These are phyloP conservation scores for Candida xyloterini DNA, from an alignment of 805 yeast species.

Conservation along the genomic window DNA sequence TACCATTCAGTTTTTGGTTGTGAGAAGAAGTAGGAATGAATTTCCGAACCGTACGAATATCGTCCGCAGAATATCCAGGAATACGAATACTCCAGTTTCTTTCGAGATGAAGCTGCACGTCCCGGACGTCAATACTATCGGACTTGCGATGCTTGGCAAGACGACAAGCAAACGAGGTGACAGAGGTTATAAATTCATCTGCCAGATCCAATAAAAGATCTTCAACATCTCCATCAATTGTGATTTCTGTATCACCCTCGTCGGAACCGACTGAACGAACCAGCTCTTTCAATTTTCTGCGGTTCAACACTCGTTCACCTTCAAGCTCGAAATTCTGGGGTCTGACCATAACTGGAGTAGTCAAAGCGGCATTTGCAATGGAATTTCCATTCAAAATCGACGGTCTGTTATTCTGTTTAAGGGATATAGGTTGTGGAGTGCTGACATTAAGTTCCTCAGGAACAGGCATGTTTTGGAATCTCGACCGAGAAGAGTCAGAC, in stretches of 20 bases:
- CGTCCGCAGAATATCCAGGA: conserved; percentile 93
- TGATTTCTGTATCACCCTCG: conserved; percentile 88
- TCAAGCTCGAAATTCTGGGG: conserved; percentile 82
- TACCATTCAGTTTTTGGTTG: conserved; percentile 66
- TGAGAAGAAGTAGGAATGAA: conserved; percentile 65
- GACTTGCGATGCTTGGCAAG: conserved; percentile 92
- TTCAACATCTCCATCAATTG: conserved; percentile 93
- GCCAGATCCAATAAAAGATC: conserved; percentile 88
- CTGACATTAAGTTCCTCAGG: conserved; percentile 65
- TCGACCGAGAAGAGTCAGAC: conserved; percentile 43
- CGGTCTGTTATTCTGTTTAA: conserved; percentile 67
- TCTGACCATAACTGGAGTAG: conserved; percentile 70
- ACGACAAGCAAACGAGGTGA: conserved; percentile 90
- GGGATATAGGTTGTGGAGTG: conserved; percentile 61
- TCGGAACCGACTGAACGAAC: conserved; percentile 79
- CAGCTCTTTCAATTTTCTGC: conserved; percentile 84
- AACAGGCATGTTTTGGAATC: conserved; percentile 67
- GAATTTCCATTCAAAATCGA: conserved; percentile 84
- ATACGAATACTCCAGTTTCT: conserved; percentile 92
- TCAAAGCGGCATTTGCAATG: conserved; percentile 61
- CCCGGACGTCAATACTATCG: conserved; percentile 82
- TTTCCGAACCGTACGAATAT: conserved; percentile 72
- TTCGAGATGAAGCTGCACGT: conserved; percentile 87
- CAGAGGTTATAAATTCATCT: conserved; percentile 89
- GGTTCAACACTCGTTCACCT: conserved; percentile 79